Evolutionary conservation across 2,329 filamentous ascomycete species (phyloP), one percentile per base, ranked within the genome.

Genomic region (Xylariaceae sp.): DNA sequence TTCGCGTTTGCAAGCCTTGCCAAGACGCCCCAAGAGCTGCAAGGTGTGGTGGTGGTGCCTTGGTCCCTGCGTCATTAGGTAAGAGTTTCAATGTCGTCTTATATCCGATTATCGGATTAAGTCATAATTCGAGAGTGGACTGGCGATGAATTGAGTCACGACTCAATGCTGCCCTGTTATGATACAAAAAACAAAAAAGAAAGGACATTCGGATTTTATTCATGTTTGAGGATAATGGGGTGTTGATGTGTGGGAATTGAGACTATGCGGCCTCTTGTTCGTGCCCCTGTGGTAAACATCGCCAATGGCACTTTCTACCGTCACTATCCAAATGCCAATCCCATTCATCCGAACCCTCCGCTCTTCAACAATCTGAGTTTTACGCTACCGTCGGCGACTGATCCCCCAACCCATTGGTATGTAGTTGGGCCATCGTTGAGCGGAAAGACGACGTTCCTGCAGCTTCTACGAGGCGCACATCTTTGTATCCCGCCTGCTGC

Each of bases 281-380:
- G 73, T 52, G 72, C 75, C 18, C 86, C 88, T 33, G 79, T 92
- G 54, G 82, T 96, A 59, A 79, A 79, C 64, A 92, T 96, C 67
- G 69, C 81, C 65, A 86, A 92, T 75, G 92, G 83, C 71, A 93
- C 90, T 1, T 95, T 96, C 72, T 95, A 93, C 74, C 84, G 86
- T 33, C 81, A 86, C 43, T 87, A 92, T 70, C 89, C 90, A 10
- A 80, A 74, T 43, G 72, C 80, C 23, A 66, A 72, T 15, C 69
- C 76, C 32, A 68, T 73, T 30, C 72, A 78, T 55, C 73, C 78
- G 15, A 93, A 94, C 67, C 86, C 85, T 18, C 78, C 90, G 4
- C 75, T 97, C 3, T 96, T 96, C 68, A 78, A 81, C 3, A 77
- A 85, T 48, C 70, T 97, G 61, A 84, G 72, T 50, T 90, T 97